phyloP scores from a whole-genome alignment of 225 moss, liverwort and hornwort genomes.

The Takakia lepidozioides region DNA sequence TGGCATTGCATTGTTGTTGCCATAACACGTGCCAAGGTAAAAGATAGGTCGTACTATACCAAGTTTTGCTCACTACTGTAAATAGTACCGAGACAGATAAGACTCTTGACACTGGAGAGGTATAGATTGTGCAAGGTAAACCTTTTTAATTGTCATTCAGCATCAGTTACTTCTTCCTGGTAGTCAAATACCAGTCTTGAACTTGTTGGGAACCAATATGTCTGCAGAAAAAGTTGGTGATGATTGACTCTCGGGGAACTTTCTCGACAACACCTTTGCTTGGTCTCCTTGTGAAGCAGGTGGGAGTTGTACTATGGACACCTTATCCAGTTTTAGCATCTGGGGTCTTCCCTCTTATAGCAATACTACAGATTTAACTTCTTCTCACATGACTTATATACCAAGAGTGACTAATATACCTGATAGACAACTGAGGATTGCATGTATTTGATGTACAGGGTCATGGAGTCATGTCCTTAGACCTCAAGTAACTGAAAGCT shows the following conservation, averaged over 20 bases:
- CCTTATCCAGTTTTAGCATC: too few relatives aligned
- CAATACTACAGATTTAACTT: too few relatives aligned
- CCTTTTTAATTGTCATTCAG: too few relatives aligned
- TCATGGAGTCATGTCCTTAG: not conserved
- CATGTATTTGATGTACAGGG: not conserved
- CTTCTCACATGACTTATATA: too few relatives aligned
- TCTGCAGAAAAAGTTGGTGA: conserved; percentile 37
- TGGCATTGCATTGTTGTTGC: conserved; percentile 54
- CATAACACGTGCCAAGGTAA: conserved; percentile 50
- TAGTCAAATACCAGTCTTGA: not conserved
- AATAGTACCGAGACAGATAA: not conserved
- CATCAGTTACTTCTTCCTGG: too few relatives aligned
- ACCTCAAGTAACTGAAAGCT: not conserved
- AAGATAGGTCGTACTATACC: not conserved
- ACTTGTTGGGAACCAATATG: not conserved
- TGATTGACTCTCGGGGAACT: conserved; percentile 36
- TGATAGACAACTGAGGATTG: not conserved
- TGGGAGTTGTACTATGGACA: too few relatives aligned
- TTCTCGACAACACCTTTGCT: conserved; percentile 40
- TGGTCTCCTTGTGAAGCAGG: conserved; percentile 33
- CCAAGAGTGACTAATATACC: too few relatives aligned
- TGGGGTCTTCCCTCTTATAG: too few relatives aligned
- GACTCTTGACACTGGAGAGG: not conserved
- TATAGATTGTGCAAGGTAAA: too few relatives aligned
- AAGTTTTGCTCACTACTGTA: not conserved